Evolutionary conservation across 441 rosid species (phyloP).

Genomic region (Melastoma candidum): DNA sequence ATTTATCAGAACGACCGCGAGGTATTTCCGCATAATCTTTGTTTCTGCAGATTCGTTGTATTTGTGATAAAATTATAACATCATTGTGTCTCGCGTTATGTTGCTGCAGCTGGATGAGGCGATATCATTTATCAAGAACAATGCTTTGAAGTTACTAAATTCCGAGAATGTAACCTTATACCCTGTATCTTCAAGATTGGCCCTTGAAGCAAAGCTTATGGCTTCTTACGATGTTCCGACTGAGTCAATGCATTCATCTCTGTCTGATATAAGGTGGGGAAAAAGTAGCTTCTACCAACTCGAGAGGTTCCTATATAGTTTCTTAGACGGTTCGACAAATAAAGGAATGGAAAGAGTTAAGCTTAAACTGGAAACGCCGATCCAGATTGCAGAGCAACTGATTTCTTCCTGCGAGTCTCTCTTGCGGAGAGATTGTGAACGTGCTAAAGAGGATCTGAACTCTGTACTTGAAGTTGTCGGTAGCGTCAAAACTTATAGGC

Average conservation of each 20-base stretch:
- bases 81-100: slow-evolving; percentile 6
- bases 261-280: slow-evolving; percentile 43
- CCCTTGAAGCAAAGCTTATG: slow-evolving; percentile 73
- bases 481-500: slow-evolving; percentile 37
- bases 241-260: slow-evolving; percentile 26
- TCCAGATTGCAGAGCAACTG: slow-evolving; percentile 67
- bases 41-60: neutral
- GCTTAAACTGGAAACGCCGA: slow-evolving; percentile 93
- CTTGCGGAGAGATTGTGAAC: slow-evolving; percentile 42
- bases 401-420: slow-evolving; percentile 61
- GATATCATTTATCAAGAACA: slow-evolving; percentile 62
- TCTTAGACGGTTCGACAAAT: slow-evolving; percentile 75
- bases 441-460: slow-evolving; percentile 58
- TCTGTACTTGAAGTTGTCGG: slow-evolving; percentile 39
- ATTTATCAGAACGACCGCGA: slow-evolving; percentile 67
- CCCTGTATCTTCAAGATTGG: slow-evolving; percentile 81
- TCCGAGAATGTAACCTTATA: slow-evolving; percentile 56
- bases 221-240: slow-evolving; percentile 34
- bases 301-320: slow-evolving; percentile 64
- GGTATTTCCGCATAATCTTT: slow-evolving; percentile 28
- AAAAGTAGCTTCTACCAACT: slow-evolving; percentile 49
- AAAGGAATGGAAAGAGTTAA: slow-evolving; percentile 76
- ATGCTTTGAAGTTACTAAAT: slow-evolving; percentile 67
- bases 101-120: slow-evolving; percentile 83
- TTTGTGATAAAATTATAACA: neutral